Percentiles rank a stretch among this genome's conserved stretches.
phyloP scores from a whole-genome alignment of 116 monocot species.

The Iris pallida region DNA sequence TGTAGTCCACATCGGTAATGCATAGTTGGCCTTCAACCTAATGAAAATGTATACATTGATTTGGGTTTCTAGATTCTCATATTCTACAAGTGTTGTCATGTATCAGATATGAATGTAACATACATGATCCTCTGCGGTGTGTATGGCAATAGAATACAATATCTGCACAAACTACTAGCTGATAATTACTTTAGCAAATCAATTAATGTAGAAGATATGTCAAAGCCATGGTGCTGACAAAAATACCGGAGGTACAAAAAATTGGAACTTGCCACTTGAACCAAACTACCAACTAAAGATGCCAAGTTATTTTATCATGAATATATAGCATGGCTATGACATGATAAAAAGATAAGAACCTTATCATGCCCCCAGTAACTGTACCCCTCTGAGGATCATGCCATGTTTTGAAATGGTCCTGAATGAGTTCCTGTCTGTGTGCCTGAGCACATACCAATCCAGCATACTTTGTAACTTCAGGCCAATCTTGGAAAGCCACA shows the following conservation, averaged over 20 bases:
- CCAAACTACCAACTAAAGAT: neutral
- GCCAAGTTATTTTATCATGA: neutral
- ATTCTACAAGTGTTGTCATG: no score
- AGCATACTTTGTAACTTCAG: slow-evolving; percentile 67
- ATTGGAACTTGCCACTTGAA: neutral
- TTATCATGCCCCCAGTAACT: slow-evolving; percentile 60
- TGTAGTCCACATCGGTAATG: no score
- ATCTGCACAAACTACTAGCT: no score
- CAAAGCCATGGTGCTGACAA: no score
- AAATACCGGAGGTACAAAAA: neutral
- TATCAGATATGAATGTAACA: no score
- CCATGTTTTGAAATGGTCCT: slow-evolving; percentile 54
- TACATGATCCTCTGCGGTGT: no score
- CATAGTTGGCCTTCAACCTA: no score
- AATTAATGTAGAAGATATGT: no score
- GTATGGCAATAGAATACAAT: no score
- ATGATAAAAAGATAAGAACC: slow-evolving; percentile 18
- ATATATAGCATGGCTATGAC: neutral
- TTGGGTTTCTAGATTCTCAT: no score
- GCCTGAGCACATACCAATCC: slow-evolving; percentile 67
- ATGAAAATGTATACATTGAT: no score
- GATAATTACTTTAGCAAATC: no score
- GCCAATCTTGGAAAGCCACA: slow-evolving; percentile 81
- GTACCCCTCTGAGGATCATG: slow-evolving; percentile 48
- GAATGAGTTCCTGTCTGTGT: slow-evolving; percentile 62